Conservation (phyloP, 768 basidiomycete genomes). For the Hydnum rufescens region DNA sequence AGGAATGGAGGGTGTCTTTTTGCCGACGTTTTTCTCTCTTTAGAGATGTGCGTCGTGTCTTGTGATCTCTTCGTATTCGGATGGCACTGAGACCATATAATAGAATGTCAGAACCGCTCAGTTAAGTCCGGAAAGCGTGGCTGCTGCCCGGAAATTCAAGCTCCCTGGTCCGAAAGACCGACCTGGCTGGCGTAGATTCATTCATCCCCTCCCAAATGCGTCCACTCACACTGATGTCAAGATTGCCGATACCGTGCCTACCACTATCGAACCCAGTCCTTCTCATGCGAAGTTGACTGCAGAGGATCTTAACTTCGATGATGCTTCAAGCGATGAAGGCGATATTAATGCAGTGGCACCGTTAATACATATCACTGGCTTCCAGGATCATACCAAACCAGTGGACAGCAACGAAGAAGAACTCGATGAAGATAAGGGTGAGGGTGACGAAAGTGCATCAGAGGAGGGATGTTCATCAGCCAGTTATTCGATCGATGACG, state of each 20-base stretch:
- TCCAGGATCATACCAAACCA: too few species aligned
- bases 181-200: conserved; percentile 10
- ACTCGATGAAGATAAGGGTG: too few species aligned
- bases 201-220: neutral
- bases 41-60: conserved; percentile 1
- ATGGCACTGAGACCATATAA: neutral
- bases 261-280: neutral
- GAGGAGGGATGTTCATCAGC: neutral
- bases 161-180: conserved; percentile 7
- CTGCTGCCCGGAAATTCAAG: neutral
- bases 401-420: too few species aligned
- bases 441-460: neutral
- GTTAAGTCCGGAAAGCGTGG: neutral
- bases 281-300: too few species aligned
- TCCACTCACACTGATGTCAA: neutral
- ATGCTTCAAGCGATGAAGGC: too few species aligned
- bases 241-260: neutral
- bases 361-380: too few species aligned
- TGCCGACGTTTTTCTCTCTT: conserved; percentile 3
- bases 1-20: conserved; percentile 7
- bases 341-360: too few species aligned
- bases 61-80: neutral
- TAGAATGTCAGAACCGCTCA: conserved; percentile 2
- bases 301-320: too few species aligned
- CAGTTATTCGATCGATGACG: neutral